These are phyloP conservation scores for Dactylellina sp. DNA, from an alignment of 2,329 filamentous ascomycete genomes.

Conservation along the genomic window DNA sequence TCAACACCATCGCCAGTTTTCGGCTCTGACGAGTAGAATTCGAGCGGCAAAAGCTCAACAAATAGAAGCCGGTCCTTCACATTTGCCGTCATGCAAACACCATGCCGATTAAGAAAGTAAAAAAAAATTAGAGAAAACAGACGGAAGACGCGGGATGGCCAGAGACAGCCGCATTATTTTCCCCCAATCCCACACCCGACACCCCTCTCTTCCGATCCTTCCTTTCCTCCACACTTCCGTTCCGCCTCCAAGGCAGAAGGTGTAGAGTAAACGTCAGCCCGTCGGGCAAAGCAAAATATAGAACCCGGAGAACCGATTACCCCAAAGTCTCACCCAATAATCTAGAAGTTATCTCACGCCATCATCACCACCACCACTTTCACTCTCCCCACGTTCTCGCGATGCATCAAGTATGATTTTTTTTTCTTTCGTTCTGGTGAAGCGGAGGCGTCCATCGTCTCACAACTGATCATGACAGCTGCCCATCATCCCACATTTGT, in stretches of 20 bases:
- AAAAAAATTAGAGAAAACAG: constrained; percentile 9
- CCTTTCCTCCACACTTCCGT: constrained; percentile 14
- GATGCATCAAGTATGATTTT: constrained; percentile 18
- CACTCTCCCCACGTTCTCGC: constrained; percentile 26
- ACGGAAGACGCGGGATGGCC: constrained; percentile 51
- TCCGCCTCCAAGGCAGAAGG: constrained; percentile 6
- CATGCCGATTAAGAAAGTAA: constrained; percentile 16
- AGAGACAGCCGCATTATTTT: constrained; percentile 38
- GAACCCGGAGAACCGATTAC: constrained; percentile 10
- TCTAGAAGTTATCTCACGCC: constrained; percentile 51
- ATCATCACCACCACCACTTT: constrained; percentile 43
- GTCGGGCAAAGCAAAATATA: constrained; percentile 23
- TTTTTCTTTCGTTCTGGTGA: constrained; percentile 5
- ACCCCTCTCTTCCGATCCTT: not conserved
- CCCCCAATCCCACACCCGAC: constrained; percentile 1
- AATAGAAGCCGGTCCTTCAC: constrained; percentile 24
- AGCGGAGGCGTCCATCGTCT: constrained; percentile 29
- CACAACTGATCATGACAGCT: constrained; percentile 38
- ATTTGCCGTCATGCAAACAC: constrained; percentile 46
- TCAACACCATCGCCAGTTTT: constrained; percentile 33
- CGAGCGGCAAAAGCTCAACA: constrained; percentile 51
- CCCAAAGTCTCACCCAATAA: constrained; percentile 52
- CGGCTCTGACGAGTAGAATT: constrained; percentile 46
- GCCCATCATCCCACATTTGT: constrained; percentile 18
- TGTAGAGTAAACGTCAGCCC: not conserved